Base-by-base conservation (phyloP, 495 filamentous ascomycete species). In the Neurospora sp. region DNA sequence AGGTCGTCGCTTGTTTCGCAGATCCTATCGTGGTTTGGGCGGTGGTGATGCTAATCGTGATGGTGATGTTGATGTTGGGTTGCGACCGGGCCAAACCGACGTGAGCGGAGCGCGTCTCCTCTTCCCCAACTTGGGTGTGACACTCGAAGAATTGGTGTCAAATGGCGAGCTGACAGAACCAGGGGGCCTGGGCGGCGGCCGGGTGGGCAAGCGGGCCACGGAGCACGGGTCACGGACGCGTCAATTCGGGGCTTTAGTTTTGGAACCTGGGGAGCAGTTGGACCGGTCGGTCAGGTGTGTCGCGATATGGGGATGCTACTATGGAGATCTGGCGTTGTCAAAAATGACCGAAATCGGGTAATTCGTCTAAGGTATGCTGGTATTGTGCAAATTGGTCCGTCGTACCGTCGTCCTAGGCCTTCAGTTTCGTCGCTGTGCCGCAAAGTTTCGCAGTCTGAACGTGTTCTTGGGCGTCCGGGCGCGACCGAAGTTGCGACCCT, bases 401-500 rank as follows among this genome's bases (percentile, higher is more conserved):
- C 54, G 27, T 66, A 35, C 6, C 14, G 27, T 31, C 27, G 54
- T 66, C 54, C 27, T 37, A 35, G 54, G 27, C 27, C 12, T 66
- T 62, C 54, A 18, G 54, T 66, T 37, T 66, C 14, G 54, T 66
- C 14, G 54, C 54, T 66, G 14, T 35, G 54, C 54, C 27, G 54
- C 54, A 66, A 66, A 9, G 54, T 35, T 35, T 18, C 23, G 3
- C 73, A 20, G 71, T 41, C 40, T 41, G 16, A 46, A 54, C 27
- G 35, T 46, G 70, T 60, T 39, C 38, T 66, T 66, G 14, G 54
- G 54, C 27, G 37, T 18, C 31, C 37, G 41, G 60, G 73, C 70
- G 72, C 74, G 74, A 75, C 72, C 69, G 74, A 74, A 74, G 74
- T 49, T 71, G 70, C 72, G 72, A 69, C 72, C 69, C 38, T 66